Evolutionary conservation across 352 stramenopile genomes (phyloP).

Genomic region (Aphanomyces astaci): DNA sequence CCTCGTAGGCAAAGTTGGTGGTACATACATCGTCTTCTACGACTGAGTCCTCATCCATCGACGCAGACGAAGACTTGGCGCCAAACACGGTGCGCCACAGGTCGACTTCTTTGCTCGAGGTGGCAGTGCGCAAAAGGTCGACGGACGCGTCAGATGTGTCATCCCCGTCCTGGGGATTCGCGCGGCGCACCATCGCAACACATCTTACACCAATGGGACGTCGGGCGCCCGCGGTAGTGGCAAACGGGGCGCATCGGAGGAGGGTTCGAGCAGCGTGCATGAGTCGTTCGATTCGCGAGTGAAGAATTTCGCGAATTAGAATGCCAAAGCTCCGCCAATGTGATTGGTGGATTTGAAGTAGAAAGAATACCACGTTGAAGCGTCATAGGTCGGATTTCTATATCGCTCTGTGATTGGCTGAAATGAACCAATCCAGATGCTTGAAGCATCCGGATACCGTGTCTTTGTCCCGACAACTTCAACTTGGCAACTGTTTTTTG

Average conservation of each 20-base stretch:
- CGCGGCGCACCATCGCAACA: neutral
- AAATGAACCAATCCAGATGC: neutral
- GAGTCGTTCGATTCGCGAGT: neutral
- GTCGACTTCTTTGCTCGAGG: neutral
- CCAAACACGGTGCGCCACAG: neutral
- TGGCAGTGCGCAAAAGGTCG: neutral
- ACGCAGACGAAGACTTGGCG: neutral
- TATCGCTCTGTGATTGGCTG: neutral
- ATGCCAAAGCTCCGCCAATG: neutral
- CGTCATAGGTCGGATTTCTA: neutral
- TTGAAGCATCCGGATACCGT: neutral
- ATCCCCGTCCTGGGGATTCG: neutral
- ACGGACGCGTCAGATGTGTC: neutral
- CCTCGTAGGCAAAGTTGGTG: neutral
- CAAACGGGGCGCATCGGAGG: neutral
- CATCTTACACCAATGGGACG: neutral
- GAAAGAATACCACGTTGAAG: neutral
- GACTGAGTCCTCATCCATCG: neutral
- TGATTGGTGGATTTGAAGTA: neutral
- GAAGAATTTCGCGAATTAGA: too few species aligned
- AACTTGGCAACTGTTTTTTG: neutral
- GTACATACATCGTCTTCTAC: neutral
- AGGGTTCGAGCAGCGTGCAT: neutral
- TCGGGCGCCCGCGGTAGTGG: too few species aligned
- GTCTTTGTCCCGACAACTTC: neutral